Base-by-base conservation (phyloP, 495 filamentous ascomycete genomes). In the Cercophora sp. region DNA sequence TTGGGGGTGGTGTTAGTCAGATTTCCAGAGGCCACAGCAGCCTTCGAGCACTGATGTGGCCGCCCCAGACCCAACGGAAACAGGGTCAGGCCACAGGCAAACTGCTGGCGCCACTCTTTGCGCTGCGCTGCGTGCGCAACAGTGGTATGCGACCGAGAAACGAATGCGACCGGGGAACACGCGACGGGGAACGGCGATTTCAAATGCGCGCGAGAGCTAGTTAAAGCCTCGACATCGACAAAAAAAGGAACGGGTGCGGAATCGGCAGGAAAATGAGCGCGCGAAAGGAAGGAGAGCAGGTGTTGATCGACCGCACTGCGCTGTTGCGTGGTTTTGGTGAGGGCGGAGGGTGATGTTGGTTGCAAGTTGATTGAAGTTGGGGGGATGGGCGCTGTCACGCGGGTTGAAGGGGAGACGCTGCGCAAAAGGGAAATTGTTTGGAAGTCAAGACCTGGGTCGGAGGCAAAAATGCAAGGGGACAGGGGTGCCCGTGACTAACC, bases 171-270 rank as follows among this genome's bases (percentile, higher is more conserved):
- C n/a, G 24, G 16, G 10, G 42, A n/a, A 9, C 48, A 37, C 41
- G 50, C 25, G 9, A 16, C 13, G 20, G 40, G 18, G 23, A 54
- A 40, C 18, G 37, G 42, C 27, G 52, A 55, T 27, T 29, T 45
- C 37, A 51, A 54, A 54, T 49, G 55, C 55, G 68, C 61, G 64
- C 68, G 62, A 62, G 58, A 67, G 53, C 69, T 67, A 70, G 58
- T 48, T 50, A 70, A 70, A 70, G 64, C 58, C 64, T 69, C 68
- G 61, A 54, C 51, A 25, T 42, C 23, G 46, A 40, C 48, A 22
- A 50, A 55, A 59, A 46, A 24, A 25, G 44, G 40, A 48, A 50
- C 37, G 27, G 27, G 24, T 37, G 31, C 8, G 9, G 22, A 19
- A 41, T 47, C 48, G 48, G 54, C 57, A 56, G 60, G 49, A 51